These are phyloP conservation scores for Oldenlandia corymbosa DNA, from an alignment of 257 asterid species.

Conservation along the genomic window DNA sequence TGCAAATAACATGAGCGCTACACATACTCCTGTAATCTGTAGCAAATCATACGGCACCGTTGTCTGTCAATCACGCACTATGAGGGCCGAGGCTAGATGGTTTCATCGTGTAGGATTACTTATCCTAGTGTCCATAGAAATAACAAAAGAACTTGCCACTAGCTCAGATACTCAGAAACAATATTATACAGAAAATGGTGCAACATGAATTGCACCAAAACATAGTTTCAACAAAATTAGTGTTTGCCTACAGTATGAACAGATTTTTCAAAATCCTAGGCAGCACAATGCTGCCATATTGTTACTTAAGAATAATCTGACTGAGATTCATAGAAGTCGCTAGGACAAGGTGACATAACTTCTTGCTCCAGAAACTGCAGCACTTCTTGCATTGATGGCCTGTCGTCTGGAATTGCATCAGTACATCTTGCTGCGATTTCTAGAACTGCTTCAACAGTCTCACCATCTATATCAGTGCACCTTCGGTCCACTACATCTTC, in stretches of 20 bases:
- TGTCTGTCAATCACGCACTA: no score
- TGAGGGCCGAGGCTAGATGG: no score
- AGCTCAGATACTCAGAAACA: no score
- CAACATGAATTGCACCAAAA: conserved; percentile 16
- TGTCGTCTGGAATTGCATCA: conserved; percentile 69
- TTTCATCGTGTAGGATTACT: no score
- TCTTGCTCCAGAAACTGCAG: conserved; percentile 89
- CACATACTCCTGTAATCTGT: no score
- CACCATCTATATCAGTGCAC: conserved; percentile 65
- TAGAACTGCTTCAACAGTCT: conserved; percentile 74
- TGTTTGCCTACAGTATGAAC: not conserved
- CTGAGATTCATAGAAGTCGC: conserved; percentile 76
- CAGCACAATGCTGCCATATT: not conserved
- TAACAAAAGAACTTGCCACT: no score
- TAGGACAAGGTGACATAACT: conserved; percentile 82
- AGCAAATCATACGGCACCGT: no score
- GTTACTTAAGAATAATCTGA: conserved; percentile 59
- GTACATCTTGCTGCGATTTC: conserved; percentile 90
- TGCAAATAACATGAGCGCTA: no score
- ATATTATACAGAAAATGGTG: conserved; percentile 9
- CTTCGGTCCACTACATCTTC: conserved; percentile 64
- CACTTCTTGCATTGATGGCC: conserved; percentile 90
- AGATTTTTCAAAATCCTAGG: not conserved
- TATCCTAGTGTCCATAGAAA: no score
- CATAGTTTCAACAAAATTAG: not conserved